Base-by-base conservation (phyloP, 2,329 filamentous ascomycete genomes). In the Aspergillus sp. region DNA sequence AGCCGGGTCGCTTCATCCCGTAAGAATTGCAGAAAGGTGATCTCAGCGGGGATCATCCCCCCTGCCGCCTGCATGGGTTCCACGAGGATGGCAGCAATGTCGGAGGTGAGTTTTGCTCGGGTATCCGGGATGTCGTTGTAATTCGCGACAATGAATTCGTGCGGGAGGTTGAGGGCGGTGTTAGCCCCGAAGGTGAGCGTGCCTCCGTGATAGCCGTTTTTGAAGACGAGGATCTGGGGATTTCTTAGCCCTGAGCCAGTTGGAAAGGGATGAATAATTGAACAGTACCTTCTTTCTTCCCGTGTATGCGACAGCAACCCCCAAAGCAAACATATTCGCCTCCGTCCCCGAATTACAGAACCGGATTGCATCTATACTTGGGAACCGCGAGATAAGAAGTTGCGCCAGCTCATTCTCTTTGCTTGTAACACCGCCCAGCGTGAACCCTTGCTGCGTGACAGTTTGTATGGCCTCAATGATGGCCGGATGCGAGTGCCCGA, bases 331-430 rank as follows among this genome's bases (percentile, higher is more conserved):
- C 5, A 85, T 77, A 54, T 86, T 89, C 4, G 86, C 86, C 70
- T 89, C 87, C 0, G 87, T 90, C 2, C 87, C 87, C 0, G 85
- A 87, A 71, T 89, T 89, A 45, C 84, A 81, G 71, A 89, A 89
- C 1, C 87, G 80, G 3, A 89, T 74, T 12, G 80, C 78, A 6
- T 87, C 85, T 5, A 89, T 74, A 0, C 72, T 64, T 2, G 65
- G 67, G 65, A 89, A 88, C 3, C 87, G 79, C 9, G 74, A 66
- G 59, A 80, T 82, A n/a, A 89, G 69, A n/a, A 80, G 69, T 9
- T 73, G 67, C 0, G 86, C 87, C 21, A 86, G 76, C 15, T 77
- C 65, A 8, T 77, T 74, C 71, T 90, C 87, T 52, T 83, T 77
- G 10, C 70, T 63, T 36, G 80, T 85, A 1, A 83, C 82, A 0